A percentile compares a stretch with the other conserved stretches of the same genome.
phyloP scores from a whole-genome alignment of 2,329 filamentous ascomycete species.

The Diaporthe sp. region DNA sequence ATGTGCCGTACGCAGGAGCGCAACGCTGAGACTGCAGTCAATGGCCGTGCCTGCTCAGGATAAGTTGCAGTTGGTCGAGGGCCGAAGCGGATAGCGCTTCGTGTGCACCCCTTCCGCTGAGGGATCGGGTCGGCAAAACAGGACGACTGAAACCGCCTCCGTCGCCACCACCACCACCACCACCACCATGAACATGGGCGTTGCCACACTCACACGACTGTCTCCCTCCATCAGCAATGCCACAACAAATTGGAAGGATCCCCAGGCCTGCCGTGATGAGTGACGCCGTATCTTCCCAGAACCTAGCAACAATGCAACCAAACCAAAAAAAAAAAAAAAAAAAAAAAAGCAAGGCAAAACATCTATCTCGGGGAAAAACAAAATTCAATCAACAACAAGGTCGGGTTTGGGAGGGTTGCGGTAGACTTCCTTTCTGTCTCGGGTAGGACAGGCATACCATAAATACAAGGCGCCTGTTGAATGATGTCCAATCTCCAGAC shows the following conservation, averaged over 20 bases:
- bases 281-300: not conserved
- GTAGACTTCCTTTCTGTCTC: conserved; percentile 11
- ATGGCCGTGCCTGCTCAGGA: no score
- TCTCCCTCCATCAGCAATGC: not conserved
- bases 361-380: not conserved
- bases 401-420: conserved; percentile 9
- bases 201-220: not conserved
- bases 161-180: not conserved
- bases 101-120: not conserved
- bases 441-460: conserved; percentile 11
- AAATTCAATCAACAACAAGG: not conserved
- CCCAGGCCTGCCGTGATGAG: not conserved
- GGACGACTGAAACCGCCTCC: not conserved
- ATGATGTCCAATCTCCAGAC: not conserved
- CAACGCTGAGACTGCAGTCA: not conserved
- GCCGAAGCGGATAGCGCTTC: not conserved
- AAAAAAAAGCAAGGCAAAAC: not conserved
- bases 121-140: conserved; percentile 7
- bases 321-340: no score
- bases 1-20: not conserved
- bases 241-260: not conserved
- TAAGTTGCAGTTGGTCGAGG: not conserved
- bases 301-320: not conserved
- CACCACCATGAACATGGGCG: not conserved
- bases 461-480: conserved; percentile 18